Base-by-base conservation (phyloP, 305 asterid genomes). In the Fraxinus angustifolia region DNA sequence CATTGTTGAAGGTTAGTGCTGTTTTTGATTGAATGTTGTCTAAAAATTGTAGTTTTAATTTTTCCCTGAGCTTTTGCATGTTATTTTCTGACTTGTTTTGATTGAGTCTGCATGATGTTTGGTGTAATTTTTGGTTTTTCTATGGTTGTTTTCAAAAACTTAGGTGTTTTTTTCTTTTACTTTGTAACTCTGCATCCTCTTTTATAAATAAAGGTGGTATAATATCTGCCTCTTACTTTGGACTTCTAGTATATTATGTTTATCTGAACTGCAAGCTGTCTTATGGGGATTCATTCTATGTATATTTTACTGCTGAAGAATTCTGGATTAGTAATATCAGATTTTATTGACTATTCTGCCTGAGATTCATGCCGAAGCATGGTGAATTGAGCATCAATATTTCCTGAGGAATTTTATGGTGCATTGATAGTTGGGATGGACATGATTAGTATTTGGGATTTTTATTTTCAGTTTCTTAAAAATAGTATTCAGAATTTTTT, bases 1-100 rank as follows among this genome's bases (percentile, higher is more conserved):
- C 99, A 19, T 81, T 96, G 88, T 86, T 94, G 78, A 96, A 96
- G 98, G 99, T 96, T 71, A 53, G 91, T 87, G 78, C 77, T 75
- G 45, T 82, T 71, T 23, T 33, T 71, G 77, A 45, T 76, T 71
- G 80, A 8, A 62, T 82, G 14, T 73, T 30, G 16, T 17, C 42
- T 26, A 36, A 67, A 3, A 31, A n/a, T 16, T 70, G 40, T 31
- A 31, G 23, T 33, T 70, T 6, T 31, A 35, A 35, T 62, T 73
- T 65, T 81, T 16, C 35, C 6, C 7, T 77, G 75, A 84, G 78
- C 62, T 82, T 84, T 42, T 67, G 31, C 67, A 28, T 72, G 78
- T 58, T 81, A 42, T 34, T 48, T 80, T 65, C 36, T 75, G 53
- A 21, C 68, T 58, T 78, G 34, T 77, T 56, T 70, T 60, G 2